Conservation (phyloP, 1,284 basidiomycete genomes). For the Puccinia horiana region DNA sequence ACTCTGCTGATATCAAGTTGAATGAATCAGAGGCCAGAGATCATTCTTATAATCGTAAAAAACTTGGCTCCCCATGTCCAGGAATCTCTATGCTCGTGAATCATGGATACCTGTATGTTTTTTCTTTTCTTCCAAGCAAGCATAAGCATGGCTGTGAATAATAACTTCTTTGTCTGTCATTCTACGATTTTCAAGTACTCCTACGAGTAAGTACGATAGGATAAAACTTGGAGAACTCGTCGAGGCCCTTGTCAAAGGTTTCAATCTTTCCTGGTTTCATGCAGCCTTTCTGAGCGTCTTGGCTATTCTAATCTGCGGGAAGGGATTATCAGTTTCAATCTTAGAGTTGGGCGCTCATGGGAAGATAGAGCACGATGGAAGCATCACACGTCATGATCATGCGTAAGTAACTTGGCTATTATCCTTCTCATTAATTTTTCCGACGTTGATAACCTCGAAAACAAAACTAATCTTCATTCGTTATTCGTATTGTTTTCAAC, state of each 20-base stretch:
- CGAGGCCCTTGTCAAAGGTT: conserved; percentile 14
- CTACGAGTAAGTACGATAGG: conserved; percentile 11
- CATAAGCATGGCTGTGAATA: not conserved
- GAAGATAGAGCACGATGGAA: conserved; percentile 34
- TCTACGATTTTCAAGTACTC: conserved; percentile 5
- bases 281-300: conserved; percentile 19
- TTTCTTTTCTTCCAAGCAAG: not conserved
- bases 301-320: conserved; percentile 23
- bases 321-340: conserved; percentile 20
- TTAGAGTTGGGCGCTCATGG: conserved; percentile 28
- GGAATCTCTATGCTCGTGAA: conserved; percentile 25
- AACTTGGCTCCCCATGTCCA: conserved; percentile 27
- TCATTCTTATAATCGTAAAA: conserved; percentile 28
- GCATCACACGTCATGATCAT: conserved; percentile 30
- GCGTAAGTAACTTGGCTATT: conserved; percentile 13
- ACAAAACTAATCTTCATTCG: not conserved
- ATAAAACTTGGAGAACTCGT: conserved; percentile 17
- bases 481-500: not conserved
- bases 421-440: not conserved
- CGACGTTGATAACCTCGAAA: not conserved
- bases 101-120: conserved; percentile 32
- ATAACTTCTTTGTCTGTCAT: not conserved
- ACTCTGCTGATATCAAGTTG: not conserved
- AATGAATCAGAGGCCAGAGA: not conserved
- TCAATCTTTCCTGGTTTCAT: conserved; percentile 22